These are phyloP conservation scores for Moesziomyces globuligerus DNA, from an alignment of 1,284 basidiomycete genomes.

Conservation along the genomic window DNA sequence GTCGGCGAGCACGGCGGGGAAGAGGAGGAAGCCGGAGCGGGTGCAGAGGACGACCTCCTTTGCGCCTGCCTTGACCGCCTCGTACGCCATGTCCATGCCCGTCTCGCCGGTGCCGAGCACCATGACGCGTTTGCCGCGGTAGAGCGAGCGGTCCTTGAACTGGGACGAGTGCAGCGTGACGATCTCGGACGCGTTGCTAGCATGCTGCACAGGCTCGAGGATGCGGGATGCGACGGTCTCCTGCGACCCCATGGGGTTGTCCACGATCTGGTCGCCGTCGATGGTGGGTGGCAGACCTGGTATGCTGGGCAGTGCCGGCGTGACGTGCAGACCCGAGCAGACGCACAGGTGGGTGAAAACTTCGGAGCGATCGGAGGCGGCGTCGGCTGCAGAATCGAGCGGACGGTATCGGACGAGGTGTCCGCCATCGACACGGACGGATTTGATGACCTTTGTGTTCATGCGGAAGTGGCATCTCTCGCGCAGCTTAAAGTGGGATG, in stretches of 20 bases:
- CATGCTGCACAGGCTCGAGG: conserved; percentile 28
- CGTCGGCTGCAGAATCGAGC: not conserved
- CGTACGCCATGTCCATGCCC: conserved; percentile 75
- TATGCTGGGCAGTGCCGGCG: conserved; percentile 45
- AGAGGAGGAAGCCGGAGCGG: conserved; percentile 71
- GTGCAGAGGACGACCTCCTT: conserved; percentile 74
- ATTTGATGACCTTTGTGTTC: conserved; percentile 41
- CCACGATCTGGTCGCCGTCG: conserved; percentile 32
- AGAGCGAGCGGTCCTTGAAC: conserved; percentile 56
- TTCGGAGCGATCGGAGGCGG: conserved; percentile 18
- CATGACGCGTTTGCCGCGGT: conserved; percentile 53
- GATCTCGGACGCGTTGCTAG: conserved; percentile 39
- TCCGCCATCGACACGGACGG: conserved; percentile 33
- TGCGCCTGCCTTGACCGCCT: conserved; percentile 72
- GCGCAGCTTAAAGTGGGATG: conserved; percentile 70
- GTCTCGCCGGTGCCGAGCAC: conserved; percentile 72
- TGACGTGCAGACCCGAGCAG: conserved; percentile 56
- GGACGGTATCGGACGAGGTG: conserved; percentile 31
- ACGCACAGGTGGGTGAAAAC: conserved; percentile 51
- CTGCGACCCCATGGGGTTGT: conserved; percentile 20
- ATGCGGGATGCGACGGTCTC: conserved; percentile 28
- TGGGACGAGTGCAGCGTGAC: conserved; percentile 52
- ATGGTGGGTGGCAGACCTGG: conserved; percentile 47
- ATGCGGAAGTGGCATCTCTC: conserved; percentile 55
- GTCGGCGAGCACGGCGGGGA: conserved; percentile 76